Conservation (phyloP, 371 early-diverging fungal genomes). For the Syncephalastrum contaminatum region DNA sequence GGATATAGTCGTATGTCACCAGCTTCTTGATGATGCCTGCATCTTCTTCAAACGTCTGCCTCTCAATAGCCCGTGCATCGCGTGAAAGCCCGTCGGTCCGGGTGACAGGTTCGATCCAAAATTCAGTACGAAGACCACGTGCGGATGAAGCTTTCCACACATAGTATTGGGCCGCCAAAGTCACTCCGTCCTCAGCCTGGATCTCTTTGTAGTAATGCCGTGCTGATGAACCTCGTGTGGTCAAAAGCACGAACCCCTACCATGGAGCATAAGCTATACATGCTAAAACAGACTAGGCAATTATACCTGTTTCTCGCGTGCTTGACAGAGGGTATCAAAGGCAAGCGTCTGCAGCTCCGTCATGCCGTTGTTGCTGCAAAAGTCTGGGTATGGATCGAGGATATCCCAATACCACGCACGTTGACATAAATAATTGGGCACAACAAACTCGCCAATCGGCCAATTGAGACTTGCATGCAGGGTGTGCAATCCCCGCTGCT, state of each 20-base stretch:
- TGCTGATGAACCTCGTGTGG: slow-evolving; percentile 39
- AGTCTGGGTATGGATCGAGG: slow-evolving; percentile 38
- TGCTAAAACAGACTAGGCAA: not conserved
- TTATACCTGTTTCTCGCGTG: slow-evolving; percentile 56
- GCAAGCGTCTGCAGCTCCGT: slow-evolving; percentile 58
- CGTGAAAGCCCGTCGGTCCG: slow-evolving; percentile 1
- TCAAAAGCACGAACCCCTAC: slow-evolving; percentile 53
- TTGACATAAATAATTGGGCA: slow-evolving; percentile 59
- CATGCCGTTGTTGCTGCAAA: slow-evolving; percentile 28
- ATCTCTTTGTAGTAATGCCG: slow-evolving; percentile 70
- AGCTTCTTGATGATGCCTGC: slow-evolving; percentile 56
- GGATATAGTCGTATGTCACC: slow-evolving; percentile 72
- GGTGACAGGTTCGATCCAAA: slow-evolving; percentile 72
- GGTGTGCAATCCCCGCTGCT: too few relatives aligned
- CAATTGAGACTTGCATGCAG: slow-evolving; percentile 3
- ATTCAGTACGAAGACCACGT: slow-evolving; percentile 60
- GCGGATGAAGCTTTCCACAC: slow-evolving; percentile 55
- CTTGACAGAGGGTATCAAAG: slow-evolving; percentile 60
- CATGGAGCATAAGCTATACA: not conserved
- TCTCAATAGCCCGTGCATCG: slow-evolving; percentile 1
- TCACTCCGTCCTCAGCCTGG: not conserved
- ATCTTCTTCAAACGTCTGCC: slow-evolving; percentile 27
- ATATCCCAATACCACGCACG: slow-evolving; percentile 69
- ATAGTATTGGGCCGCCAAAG: slow-evolving; percentile 60
- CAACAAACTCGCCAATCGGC: slow-evolving; percentile 41